These are phyloP conservation scores for Fusarium redolens DNA, from an alignment of 2,329 filamentous ascomycete species.

Conservation along the genomic window DNA sequence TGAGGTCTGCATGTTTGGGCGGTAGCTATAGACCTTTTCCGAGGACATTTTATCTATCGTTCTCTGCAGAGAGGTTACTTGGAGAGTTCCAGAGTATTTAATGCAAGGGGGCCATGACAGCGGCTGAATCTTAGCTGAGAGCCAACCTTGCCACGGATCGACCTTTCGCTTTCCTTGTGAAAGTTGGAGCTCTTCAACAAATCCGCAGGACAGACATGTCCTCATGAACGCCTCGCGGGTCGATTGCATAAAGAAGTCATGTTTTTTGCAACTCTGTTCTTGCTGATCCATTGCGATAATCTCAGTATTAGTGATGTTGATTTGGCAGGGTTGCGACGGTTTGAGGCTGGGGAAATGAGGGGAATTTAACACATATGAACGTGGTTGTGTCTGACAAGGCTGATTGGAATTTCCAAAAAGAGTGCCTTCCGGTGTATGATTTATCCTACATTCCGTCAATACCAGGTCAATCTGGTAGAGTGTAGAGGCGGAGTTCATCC, in stretches of 20 bases:
- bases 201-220: background rate
- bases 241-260: background rate
- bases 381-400: background rate
- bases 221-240: accelerated
- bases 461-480: too few relatives aligned
- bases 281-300: accelerated
- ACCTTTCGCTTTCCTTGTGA: background rate
- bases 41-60: accelerated
- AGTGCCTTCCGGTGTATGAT: too few relatives aligned
- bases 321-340: background rate
- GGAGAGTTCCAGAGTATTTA: accelerated
- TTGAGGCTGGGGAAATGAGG: background rate
- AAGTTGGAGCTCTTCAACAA: accelerated
- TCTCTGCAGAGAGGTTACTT: accelerated
- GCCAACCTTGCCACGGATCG: accelerated
- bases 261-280: background rate
- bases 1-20: background rate
- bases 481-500: too few relatives aligned
- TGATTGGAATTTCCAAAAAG: background rate
- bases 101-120: background rate
- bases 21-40: background rate
- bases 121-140: accelerated
- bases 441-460: too few relatives aligned
- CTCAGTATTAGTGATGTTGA: accelerated
- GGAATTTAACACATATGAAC: accelerated